Conservation (phyloP, 2,329 filamentous ascomycete genomes). For the Trichoderma hamatum region DNA sequence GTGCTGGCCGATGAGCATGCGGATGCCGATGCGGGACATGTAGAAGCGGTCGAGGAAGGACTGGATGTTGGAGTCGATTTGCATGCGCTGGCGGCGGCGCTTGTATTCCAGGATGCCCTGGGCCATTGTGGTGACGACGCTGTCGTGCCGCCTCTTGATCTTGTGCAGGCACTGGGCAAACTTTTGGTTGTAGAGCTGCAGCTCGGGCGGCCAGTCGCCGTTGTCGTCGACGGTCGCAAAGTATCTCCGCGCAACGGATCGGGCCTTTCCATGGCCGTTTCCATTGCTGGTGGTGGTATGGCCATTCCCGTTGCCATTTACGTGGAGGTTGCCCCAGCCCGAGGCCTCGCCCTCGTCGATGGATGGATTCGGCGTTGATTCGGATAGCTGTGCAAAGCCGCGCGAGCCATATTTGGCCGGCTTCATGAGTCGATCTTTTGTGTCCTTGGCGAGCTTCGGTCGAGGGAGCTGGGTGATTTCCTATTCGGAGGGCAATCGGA, state of each 20-base stretch:
- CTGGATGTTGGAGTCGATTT: slow-evolving; percentile 97
- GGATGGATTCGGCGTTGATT: slow-evolving; percentile 88
- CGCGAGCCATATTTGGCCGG: slow-evolving; percentile 61
- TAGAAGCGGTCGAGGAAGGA: slow-evolving; percentile 98
- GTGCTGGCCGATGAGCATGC: slow-evolving; percentile 98
- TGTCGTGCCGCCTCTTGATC: slow-evolving; percentile 95
- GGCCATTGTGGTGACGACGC: slow-evolving; percentile 96
- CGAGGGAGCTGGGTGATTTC: slow-evolving; percentile 88
- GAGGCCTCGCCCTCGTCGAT: slow-evolving; percentile 81
- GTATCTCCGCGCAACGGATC: slow-evolving; percentile 64
- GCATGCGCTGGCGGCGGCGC: slow-evolving; percentile 91
- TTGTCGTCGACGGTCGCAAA: slow-evolving; percentile 90
- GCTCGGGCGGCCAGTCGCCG: slow-evolving; percentile 88
- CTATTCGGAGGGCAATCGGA: slow-evolving; percentile 47
- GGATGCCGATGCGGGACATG: slow-evolving; percentile 98
- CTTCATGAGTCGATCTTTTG: slow-evolving; percentile 77
- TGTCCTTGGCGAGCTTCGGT: slow-evolving; percentile 73
- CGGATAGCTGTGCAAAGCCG: slow-evolving; percentile 71
- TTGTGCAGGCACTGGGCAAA: slow-evolving; percentile 88
- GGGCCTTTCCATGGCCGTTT: slow-evolving; percentile 42
- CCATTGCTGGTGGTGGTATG: slow-evolving; percentile 28
- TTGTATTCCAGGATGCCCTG: slow-evolving; percentile 99
- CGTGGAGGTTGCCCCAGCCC: slow-evolving; percentile 54
- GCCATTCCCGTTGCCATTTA: slow-evolving; percentile 43
- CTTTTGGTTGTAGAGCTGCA: slow-evolving; percentile 89